Conservation (phyloP, 2,329 filamentous ascomycete genomes). For the Alternaria sp. region DNA sequence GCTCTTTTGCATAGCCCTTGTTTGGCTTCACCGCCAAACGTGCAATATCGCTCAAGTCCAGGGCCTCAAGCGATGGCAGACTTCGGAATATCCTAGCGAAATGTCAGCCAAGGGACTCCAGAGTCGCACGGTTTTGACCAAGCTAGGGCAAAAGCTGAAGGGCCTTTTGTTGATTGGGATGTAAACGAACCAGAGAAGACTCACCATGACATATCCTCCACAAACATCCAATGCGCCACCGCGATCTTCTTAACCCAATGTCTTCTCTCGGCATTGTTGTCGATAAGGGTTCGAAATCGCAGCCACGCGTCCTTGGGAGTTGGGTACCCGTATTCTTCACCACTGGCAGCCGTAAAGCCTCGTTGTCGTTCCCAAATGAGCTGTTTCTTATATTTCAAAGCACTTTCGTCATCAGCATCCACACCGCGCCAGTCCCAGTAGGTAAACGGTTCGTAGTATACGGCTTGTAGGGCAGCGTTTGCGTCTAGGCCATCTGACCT, state of each 20-base stretch:
- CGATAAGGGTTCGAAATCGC: conserved; percentile 23
- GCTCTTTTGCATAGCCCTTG: neutral
- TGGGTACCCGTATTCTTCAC: conserved; percentile 14
- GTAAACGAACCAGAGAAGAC: neutral
- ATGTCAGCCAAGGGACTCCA: neutral
- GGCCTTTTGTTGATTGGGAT: neutral
- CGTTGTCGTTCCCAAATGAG: conserved; percentile 31
- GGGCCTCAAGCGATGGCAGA: conserved; percentile 24
- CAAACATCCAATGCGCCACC: conserved; percentile 37
- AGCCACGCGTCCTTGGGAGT: conserved; percentile 29
- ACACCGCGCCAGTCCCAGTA: conserved; percentile 40
- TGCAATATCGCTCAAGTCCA: conserved; percentile 35
- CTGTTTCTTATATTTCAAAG: conserved; percentile 20
- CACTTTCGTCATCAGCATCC: conserved; percentile 8
- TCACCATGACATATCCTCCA: conserved; percentile 32
- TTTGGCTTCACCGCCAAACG: neutral
- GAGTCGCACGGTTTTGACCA: neutral
- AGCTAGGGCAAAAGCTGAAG: neutral
- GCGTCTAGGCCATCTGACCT: neutral
- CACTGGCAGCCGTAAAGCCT: conserved; percentile 19
- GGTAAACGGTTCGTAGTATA: conserved; percentile 36
- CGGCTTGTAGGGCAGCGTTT: conserved; percentile 13
- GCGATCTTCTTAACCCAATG: conserved; percentile 35
- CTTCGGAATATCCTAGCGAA: conserved; percentile 24
- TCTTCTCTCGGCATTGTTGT: conserved; percentile 9